Percentiles rank a stretch among this genome's conserved stretches.
These are phyloP conservation scores for Colletotrichum aenigma DNA, from an alignment of 2,329 filamentous ascomycete species.

Conservation along the genomic window DNA sequence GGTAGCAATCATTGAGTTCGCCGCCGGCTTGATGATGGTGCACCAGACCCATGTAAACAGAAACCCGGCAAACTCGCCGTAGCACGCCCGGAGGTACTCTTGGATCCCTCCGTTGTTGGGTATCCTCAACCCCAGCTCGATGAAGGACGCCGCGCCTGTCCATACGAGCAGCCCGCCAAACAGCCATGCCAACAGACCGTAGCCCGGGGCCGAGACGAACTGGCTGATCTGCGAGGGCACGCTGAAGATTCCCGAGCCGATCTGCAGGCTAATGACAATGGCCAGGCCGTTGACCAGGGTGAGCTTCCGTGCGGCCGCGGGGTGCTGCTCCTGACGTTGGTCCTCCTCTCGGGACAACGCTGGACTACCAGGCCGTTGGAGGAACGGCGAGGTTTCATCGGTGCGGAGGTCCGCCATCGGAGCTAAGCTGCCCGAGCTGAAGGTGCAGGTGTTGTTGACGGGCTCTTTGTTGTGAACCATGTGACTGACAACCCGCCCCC, in stretches of 20 bases:
- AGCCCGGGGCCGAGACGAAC: slow-evolving; percentile 44
- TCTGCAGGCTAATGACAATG: slow-evolving; percentile 50
- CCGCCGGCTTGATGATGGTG: slow-evolving; percentile 45
- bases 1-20: slow-evolving; percentile 47
- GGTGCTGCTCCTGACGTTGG: background rate
- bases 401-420: slow-evolving; percentile 11
- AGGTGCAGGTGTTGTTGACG: background rate
- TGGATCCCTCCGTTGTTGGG: slow-evolving; percentile 50
- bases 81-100: slow-evolving; percentile 45
- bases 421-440: background rate
- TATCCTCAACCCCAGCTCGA: slow-evolving; percentile 49
- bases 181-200: slow-evolving; percentile 45
- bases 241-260: slow-evolving; percentile 52
- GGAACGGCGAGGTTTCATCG: slow-evolving; percentile 18
- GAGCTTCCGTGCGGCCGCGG: slow-evolving; percentile 13
- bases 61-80: slow-evolving; percentile 45
- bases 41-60: slow-evolving; percentile 49
- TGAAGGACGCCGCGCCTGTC: slow-evolving; percentile 51
- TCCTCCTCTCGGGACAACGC: background rate
- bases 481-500: background rate
- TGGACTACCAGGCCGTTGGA: background rate
- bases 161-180: slow-evolving; percentile 48
- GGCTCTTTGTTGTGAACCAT: background rate
- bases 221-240: slow-evolving; percentile 45
- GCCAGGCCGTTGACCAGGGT: slow-evolving; percentile 37